These are phyloP conservation scores for Phytopythium oedochilum DNA, from an alignment of 352 stramenopile species.

Conservation along the genomic window DNA sequence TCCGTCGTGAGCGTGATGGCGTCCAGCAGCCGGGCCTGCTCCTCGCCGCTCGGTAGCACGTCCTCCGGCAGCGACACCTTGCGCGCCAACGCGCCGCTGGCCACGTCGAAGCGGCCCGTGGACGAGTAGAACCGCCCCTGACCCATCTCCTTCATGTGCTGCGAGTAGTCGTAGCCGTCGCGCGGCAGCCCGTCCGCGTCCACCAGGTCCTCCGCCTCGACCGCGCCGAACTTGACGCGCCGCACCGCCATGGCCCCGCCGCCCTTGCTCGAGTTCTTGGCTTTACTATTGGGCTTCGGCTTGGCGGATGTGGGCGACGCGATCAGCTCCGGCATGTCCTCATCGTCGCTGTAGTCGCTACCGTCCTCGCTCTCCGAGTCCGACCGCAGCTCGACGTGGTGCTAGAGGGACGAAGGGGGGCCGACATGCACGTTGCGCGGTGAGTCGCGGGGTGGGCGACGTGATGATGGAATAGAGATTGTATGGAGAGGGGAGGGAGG, in stretches of 20 bases:
- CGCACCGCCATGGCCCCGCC: slow-evolving; percentile 47
- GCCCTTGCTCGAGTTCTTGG: slow-evolving; percentile 11
- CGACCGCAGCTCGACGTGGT: slow-evolving; percentile 53
- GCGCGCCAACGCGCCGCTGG: slow-evolving; percentile 31
- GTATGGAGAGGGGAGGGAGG: background rate
- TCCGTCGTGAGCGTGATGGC: slow-evolving; percentile 83
- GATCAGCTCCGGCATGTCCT: slow-evolving; percentile 54
- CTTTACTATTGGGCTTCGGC: slow-evolving; percentile 10
- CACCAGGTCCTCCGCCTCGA: slow-evolving; percentile 70
- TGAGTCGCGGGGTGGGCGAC: background rate
- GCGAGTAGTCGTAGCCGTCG: slow-evolving; percentile 92
- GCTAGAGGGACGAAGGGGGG: background rate
- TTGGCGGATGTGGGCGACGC: slow-evolving; percentile 14
- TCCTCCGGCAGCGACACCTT: slow-evolving; percentile 62
- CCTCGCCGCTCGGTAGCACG: slow-evolving; percentile 56
- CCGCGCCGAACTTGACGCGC: slow-evolving; percentile 58
- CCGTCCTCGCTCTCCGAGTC: slow-evolving; percentile 39
- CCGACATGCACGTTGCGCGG: background rate
- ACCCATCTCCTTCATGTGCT: slow-evolving; percentile 91
- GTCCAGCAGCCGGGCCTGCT: slow-evolving; percentile 78
- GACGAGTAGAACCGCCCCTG: slow-evolving; percentile 79
- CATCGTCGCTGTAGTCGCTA: slow-evolving; percentile 33
- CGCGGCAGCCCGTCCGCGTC: slow-evolving; percentile 87
- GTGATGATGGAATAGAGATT: background rate
- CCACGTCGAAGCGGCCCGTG: slow-evolving; percentile 53